Base-by-base conservation (phyloP, 2,329 filamentous ascomycete genomes). In the Reticulascus tulasneorum region DNA sequence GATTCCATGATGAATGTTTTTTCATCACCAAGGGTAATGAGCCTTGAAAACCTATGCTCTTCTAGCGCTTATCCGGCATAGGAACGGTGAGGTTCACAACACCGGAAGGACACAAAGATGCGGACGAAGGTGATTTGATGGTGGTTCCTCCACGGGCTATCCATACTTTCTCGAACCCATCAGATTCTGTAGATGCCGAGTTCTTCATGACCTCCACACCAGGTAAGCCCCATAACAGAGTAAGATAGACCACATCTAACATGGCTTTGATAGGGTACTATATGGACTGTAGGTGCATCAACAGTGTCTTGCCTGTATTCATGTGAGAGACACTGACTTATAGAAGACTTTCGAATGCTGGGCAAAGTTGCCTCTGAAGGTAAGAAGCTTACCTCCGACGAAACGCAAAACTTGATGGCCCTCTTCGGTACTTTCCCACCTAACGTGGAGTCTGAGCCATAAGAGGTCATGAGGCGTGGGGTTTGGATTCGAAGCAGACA, bases 181-280 rank as follows among this genome's bases (percentile, higher is more conserved):
- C 55, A 0, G 42, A 52, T n/a, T 54, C 49, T 13, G 56, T 56
- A 35, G 47, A 51, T 3, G 51, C 51, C 7, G 59, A 59, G 43
- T 51, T 57, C n/a, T 62, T 59, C 37, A 62, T 62, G 58, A 62
- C 56, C 3, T 55, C 55, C 7, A 62, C 57, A 6, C 59, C 58
- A 7, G 54, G 55, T 54, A 28, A 36, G 46, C 38, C 11, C 6
- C 2, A 4, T 2, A 9, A 2, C 12, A 3, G 2, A 23, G n/a
- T n/a, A 13, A 11, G 4, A 23, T 6, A 25, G 8, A 15, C 17
- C 7, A 9, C 7, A 20, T 29, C 37, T 49, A 34, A 50, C 38
- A 13, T 12, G 17, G 15, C 15, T 13, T 9, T 24, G 6, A 5
- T n/a, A 53, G 57, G 55, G 1, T 53, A 62, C 27, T 61, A 62